These are phyloP conservation scores for Aquilaria sinensis DNA, from an alignment of 345 rosid species.

Conservation along the genomic window DNA sequence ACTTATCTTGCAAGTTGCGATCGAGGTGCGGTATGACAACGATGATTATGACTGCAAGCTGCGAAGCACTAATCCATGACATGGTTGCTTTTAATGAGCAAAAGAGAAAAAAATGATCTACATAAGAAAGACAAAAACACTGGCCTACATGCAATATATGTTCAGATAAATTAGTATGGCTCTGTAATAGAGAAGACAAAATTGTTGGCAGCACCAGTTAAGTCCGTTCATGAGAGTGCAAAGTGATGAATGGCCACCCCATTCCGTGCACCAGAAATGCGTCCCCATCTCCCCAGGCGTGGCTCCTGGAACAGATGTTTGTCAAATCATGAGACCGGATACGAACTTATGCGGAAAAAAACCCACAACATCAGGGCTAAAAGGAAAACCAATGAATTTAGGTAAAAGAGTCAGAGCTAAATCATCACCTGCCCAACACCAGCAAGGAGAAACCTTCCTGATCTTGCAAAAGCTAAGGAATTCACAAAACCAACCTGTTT, in stretches of 20 bases:
- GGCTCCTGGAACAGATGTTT: conserved; percentile 56
- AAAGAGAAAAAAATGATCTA: not conserved
- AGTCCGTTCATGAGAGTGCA: conserved; percentile 34
- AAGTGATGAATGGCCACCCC: conserved; percentile 77
- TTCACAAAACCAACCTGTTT: conserved; percentile 88
- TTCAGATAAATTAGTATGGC: conserved; percentile 2
- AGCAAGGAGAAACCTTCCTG: conserved; percentile 79
- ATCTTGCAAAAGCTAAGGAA: conserved; percentile 83
- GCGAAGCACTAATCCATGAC: too few relatives aligned
- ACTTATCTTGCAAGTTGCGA: too few relatives aligned
- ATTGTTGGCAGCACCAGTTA: conserved; percentile 9
- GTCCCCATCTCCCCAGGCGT: conserved; percentile 93
- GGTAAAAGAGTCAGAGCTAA: not conserved
- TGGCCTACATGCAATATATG: not conserved
- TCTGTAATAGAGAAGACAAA: conserved; percentile 17
- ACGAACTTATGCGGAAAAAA: too few relatives aligned
- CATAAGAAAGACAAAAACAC: not conserved
- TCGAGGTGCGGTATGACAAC: too few relatives aligned
- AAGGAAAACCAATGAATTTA: not conserved
- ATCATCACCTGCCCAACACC: conserved; percentile 80
- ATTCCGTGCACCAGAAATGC: conserved; percentile 44
- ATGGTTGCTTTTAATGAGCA: not conserved
- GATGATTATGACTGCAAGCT: too few relatives aligned
- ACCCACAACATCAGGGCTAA: conserved; percentile 2
- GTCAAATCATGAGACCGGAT: not conserved